These are phyloP conservation scores for Arthrobotrys pseudoclavata DNA, from an alignment of 2,329 filamentous ascomycete genomes.

Conservation along the genomic window DNA sequence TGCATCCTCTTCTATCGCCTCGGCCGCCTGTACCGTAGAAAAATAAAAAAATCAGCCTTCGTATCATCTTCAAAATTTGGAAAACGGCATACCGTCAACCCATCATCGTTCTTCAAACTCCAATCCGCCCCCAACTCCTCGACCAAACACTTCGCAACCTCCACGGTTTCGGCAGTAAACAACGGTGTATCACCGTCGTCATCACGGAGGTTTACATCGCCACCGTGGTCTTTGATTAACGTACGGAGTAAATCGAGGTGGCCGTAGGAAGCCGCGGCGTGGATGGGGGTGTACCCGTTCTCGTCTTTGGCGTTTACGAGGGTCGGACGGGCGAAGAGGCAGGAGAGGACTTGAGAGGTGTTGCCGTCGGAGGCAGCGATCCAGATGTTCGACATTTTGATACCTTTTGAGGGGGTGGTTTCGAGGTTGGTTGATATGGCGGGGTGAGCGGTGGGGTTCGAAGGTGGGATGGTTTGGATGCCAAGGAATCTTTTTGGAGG, in stretches of 20 bases:
- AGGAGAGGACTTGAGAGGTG: conserved; percentile 78
- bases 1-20: conserved; percentile 85
- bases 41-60: conserved; percentile 1
- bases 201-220: conserved; percentile 84
- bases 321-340: conserved; percentile 80
- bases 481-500: conserved; percentile 42
- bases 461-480: conserved; percentile 48
- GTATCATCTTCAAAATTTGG: not conserved
- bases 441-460: conserved; percentile 32
- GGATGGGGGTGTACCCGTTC: conserved; percentile 92
- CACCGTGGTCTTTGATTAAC: conserved; percentile 81
- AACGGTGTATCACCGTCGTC: conserved; percentile 95
- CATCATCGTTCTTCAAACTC: conserved; percentile 77
- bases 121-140: conserved; percentile 83
- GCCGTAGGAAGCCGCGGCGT: conserved; percentile 93
- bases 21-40: conserved; percentile 65
- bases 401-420: not conserved
- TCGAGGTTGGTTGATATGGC: not conserved
- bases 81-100: conserved; percentile 75
- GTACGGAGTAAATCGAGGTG: conserved; percentile 83
- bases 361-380: conserved; percentile 78
- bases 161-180: conserved; percentile 87
- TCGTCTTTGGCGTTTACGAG: conserved; percentile 85
- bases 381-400: conserved; percentile 64
- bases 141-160: conserved; percentile 82